Evolutionary conservation across 495 filamentous ascomycete genomes (phyloP).

Genomic region (Delitschia confertaspora): DNA sequence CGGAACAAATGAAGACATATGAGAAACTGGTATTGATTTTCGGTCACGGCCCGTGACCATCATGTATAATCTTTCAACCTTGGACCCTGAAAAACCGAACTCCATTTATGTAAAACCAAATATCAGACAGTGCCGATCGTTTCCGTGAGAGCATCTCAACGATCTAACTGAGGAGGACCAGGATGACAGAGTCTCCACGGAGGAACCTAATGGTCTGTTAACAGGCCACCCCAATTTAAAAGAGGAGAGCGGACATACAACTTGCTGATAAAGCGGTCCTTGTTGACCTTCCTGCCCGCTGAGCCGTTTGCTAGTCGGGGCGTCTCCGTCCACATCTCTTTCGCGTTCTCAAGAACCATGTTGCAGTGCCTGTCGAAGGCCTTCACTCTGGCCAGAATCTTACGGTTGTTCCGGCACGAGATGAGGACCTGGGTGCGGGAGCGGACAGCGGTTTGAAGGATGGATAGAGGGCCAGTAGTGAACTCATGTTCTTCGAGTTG

Average conservation of each 20-base stretch:
- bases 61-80: conserved; percentile 1
- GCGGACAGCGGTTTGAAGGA: conserved; percentile 85
- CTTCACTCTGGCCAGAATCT: conserved; percentile 71
- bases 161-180: conserved; percentile 73
- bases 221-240: background rate
- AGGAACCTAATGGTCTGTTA: conserved; percentile 61
- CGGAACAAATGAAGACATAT: conserved; percentile 16
- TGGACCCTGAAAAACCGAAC: background rate
- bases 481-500: conserved; percentile 87
- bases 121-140: too few relatives aligned
- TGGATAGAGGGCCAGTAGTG: conserved; percentile 74
- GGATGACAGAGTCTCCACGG: conserved; percentile 85
- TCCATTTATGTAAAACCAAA: background rate
- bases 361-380: conserved; percentile 93
- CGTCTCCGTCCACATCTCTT: conserved; percentile 99
- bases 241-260: conserved; percentile 53
- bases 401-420: conserved; percentile 81
- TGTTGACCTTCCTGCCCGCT: conserved; percentile 87
- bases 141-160: background rate
- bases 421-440: conserved; percentile 84
- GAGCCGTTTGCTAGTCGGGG: conserved; percentile 65
- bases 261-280: conserved; percentile 97
- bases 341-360: conserved; percentile 96
- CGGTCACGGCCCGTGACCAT: too few relatives aligned
- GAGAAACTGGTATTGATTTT: too few relatives aligned